Evolutionary conservation across 1,139 yeast genomes (phyloP).

Genomic region (Neolecta irregularis): DNA sequence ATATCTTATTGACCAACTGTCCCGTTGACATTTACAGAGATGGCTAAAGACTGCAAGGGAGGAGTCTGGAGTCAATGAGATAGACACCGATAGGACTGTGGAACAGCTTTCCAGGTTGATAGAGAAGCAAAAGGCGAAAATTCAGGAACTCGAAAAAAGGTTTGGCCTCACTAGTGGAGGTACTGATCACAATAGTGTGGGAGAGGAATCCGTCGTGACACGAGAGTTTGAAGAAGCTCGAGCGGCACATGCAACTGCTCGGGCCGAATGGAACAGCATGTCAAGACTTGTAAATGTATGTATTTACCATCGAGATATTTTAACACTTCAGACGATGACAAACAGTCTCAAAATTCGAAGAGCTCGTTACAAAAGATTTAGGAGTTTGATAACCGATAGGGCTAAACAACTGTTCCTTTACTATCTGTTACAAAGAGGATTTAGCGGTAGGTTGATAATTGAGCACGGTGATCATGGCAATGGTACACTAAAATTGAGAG

Average conservation of each 20-base stretch:
- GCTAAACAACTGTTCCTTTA: constrained; percentile 19
- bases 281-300: constrained; percentile 6
- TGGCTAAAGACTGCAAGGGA: constrained; percentile 9
- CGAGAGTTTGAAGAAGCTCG: constrained; percentile 5
- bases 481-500: constrained; percentile 19
- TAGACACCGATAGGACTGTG: too few species aligned
- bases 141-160: too few species aligned
- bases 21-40: too few species aligned
- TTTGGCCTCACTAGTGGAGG: too few species aligned
- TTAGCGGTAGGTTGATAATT: constrained; percentile 54
- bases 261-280: constrained; percentile 5
- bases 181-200: too few species aligned
- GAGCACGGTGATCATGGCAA: constrained; percentile 34
- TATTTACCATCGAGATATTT: background rate
- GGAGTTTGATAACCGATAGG: constrained; percentile 16
- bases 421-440: constrained; percentile 38
- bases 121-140: too few species aligned
- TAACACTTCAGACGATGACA: constrained; percentile 8
- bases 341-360: constrained; percentile 16
- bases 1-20: too few species aligned
- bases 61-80: too few species aligned
- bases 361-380: constrained; percentile 12
- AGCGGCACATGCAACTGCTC: constrained; percentile 6
- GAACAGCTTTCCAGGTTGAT: too few species aligned
- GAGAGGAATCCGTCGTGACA: too few species aligned